Evolutionary conservation across 2,329 filamentous ascomycete genomes (phyloP).

Genomic region (Cyphellophora europaea): DNA sequence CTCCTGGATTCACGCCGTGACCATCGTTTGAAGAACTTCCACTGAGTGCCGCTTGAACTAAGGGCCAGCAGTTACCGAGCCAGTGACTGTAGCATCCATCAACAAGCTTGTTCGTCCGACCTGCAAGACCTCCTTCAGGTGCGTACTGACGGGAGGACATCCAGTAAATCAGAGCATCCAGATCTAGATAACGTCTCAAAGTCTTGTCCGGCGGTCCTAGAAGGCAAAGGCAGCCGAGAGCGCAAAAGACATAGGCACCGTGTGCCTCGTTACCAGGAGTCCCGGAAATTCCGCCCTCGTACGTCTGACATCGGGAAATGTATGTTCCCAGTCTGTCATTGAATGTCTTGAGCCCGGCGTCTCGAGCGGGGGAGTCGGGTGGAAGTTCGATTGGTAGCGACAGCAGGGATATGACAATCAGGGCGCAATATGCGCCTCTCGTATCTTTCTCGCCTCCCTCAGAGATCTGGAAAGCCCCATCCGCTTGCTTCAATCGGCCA

Average conservation of each 20-base stretch:
- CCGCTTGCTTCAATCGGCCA: slow-evolving; percentile 70
- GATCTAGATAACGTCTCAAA: slow-evolving; percentile 66
- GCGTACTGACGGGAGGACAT: slow-evolving; percentile 80
- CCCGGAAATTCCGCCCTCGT: slow-evolving; percentile 84
- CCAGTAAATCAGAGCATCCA: slow-evolving; percentile 73
- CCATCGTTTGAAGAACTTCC: slow-evolving; percentile 30
- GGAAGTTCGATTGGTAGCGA: slow-evolving; percentile 74
- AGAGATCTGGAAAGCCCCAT: slow-evolving; percentile 84
- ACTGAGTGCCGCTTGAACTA: slow-evolving; percentile 70
- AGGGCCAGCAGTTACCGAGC: slow-evolving; percentile 89
- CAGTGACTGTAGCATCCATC: slow-evolving; percentile 98
- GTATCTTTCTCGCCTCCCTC: slow-evolving; percentile 87
- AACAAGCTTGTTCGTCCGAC: slow-evolving; percentile 93
- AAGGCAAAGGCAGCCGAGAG: slow-evolving; percentile 78
- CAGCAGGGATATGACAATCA: slow-evolving; percentile 73
- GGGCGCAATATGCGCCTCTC: slow-evolving; percentile 83
- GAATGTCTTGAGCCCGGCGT: slow-evolving; percentile 53
- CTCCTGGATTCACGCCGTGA: not conserved
- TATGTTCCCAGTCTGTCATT: slow-evolving; percentile 68
- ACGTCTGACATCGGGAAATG: slow-evolving; percentile 68
- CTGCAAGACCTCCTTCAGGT: slow-evolving; percentile 86
- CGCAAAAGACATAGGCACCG: slow-evolving; percentile 94
- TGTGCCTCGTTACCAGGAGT: slow-evolving; percentile 85
- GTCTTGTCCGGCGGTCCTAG: slow-evolving; percentile 68
- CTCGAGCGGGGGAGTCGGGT: slow-evolving; percentile 57